A percentile compares a stretch with the other conserved stretches of the same genome.
phyloP scores from a whole-genome alignment of 768 basidiomycete genomes.

The Stropharia rugosoannulata region DNA sequence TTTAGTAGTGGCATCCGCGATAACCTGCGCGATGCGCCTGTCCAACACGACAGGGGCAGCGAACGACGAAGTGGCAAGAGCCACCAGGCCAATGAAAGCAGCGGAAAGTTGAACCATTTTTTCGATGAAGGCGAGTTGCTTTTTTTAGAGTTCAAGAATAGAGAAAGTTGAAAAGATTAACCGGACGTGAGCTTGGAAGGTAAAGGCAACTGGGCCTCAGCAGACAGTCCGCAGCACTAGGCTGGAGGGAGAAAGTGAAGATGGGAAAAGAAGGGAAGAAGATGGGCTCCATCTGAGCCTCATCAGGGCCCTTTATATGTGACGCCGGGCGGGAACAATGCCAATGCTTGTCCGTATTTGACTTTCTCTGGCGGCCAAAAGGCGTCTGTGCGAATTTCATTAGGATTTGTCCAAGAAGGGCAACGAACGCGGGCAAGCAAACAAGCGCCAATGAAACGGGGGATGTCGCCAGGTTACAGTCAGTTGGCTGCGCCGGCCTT shows the following conservation, averaged over 20 bases:
- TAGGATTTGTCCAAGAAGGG: neutral
- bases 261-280: slow-evolving; percentile 9
- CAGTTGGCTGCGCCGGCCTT: neutral
- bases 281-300: neutral
- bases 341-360: neutral
- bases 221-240: slow-evolving; percentile 24
- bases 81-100: slow-evolving; percentile 28
- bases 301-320: neutral
- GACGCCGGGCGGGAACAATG: neutral
- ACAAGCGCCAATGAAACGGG: neutral
- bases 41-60: slow-evolving; percentile 30
- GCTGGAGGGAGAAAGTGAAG: slow-evolving; percentile 23
- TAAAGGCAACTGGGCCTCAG: slow-evolving; percentile 12
- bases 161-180: slow-evolving; percentile 6
- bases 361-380: neutral
- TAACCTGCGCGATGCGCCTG: slow-evolving; percentile 51
- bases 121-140: slow-evolving; percentile 8
- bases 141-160: slow-evolving; percentile 11
- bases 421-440: neutral
- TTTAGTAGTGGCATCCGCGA: slow-evolving; percentile 42
- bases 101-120: slow-evolving; percentile 27
- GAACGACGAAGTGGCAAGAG: slow-evolving; percentile 29
- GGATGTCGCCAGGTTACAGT: neutral
- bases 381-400: slow-evolving; percentile 4
- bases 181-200: slow-evolving; percentile 9